These are phyloP conservation scores for Telopea speciosissima DNA, from an alignment of 177 flowering plant species.

Conservation along the genomic window DNA sequence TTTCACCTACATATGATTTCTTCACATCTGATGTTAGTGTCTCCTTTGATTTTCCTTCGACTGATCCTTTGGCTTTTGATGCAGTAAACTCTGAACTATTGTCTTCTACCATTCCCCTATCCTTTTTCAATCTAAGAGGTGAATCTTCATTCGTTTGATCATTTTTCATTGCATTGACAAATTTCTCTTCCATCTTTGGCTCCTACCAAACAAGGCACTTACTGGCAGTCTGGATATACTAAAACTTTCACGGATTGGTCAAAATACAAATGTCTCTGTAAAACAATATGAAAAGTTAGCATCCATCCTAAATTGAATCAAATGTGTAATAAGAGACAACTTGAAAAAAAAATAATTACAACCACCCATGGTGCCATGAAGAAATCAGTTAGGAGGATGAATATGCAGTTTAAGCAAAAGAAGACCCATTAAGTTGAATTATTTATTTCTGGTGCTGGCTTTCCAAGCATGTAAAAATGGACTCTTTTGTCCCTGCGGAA, in stretches of 20 bases:
- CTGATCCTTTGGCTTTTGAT: conserved; percentile 18
- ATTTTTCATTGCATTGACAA: conserved; percentile 23
- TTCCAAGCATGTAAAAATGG: neutral
- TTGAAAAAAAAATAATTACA: neutral
- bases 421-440: neutral
- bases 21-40: conserved; percentile 22
- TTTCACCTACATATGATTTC: conserved; percentile 21
- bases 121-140: conserved; percentile 16
- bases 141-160: conserved; percentile 23
- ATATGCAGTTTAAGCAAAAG: neutral
- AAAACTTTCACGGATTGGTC: conserved; percentile 5
- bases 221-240: conserved; percentile 3
- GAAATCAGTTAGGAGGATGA: too few species aligned
- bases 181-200: conserved; percentile 31
- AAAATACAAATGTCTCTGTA: neutral
- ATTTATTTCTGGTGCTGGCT: neutral
- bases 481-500: neutral
- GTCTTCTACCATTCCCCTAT: conserved; percentile 17
- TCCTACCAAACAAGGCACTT: conserved; percentile 9
- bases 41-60: conserved; percentile 20
- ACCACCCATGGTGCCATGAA: neutral
- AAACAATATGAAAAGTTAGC: neutral
- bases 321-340: too few species aligned
- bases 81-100: conserved; percentile 16
- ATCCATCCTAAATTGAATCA: neutral